Conservation (phyloP, 75 land plant genomes). For the Chamaecyparis obtusa region DNA sequence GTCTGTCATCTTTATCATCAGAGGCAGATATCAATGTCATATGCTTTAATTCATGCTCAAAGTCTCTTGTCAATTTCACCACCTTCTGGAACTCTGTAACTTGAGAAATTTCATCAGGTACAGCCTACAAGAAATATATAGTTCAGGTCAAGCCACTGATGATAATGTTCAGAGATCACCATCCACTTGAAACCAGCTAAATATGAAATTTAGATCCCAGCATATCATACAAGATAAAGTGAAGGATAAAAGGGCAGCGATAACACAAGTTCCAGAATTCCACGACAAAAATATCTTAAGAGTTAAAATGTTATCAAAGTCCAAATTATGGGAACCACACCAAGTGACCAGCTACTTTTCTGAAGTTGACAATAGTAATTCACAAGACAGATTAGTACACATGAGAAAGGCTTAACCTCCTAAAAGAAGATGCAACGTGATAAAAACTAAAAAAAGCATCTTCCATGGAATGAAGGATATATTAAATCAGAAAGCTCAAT, state of each 20-base stretch:
- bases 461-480: neutral
- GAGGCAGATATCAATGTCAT: slow-evolving; percentile 53
- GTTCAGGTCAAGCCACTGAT: neutral
- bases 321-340: neutral
- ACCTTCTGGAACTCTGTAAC: slow-evolving; percentile 66
- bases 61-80: slow-evolving; percentile 57
- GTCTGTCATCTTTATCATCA: slow-evolving; percentile 52
- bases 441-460: neutral
- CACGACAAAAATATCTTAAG: neutral
- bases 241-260: neutral
- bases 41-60: slow-evolving; percentile 61
- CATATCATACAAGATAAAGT: neutral
- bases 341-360: neutral
- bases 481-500: neutral
- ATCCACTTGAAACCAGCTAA: neutral
- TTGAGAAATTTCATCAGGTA: slow-evolving; percentile 78
- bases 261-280: neutral
- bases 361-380: neutral
- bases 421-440: neutral
- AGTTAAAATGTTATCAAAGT: neutral
- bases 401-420: neutral
- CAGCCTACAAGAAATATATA: slow-evolving; percentile 45
- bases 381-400: neutral
- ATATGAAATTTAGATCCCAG: neutral
- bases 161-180: neutral